Evolutionary conservation across 352 stramenopile species (phyloP).

Genomic region (Globisporangium uncinulatum): DNA sequence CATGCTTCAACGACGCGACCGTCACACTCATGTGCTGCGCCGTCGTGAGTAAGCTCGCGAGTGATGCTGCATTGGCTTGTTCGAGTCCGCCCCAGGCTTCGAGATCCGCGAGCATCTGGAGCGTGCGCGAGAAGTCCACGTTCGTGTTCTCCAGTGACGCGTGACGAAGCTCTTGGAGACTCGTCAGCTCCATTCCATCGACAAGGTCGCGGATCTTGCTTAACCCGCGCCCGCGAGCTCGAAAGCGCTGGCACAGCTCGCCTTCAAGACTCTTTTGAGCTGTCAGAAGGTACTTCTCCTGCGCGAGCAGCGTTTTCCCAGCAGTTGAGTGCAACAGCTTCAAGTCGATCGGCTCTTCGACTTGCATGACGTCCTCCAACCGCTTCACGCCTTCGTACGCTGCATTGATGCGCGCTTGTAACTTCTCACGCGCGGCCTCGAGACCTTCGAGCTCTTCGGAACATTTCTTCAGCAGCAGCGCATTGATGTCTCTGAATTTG

Average conservation of each 20-base stretch:
- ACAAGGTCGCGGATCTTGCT: conserved; percentile 35
- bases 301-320: conserved; percentile 43
- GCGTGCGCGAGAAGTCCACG: conserved; percentile 12
- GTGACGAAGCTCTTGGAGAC: conserved; percentile 37
- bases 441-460: conserved; percentile 55
- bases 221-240: conserved; percentile 24
- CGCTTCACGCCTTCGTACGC: conserved; percentile 31
- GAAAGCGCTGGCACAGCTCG: conserved; percentile 39
- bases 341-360: conserved; percentile 34
- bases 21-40: conserved; percentile 18
- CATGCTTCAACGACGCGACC: conserved; percentile 19
- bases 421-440: conserved; percentile 35
- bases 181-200: conserved; percentile 28
- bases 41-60: conserved; percentile 9
- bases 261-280: conserved; percentile 25
- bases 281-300: conserved; percentile 40
- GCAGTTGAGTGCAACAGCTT: conserved; percentile 21
- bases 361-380: conserved; percentile 39
- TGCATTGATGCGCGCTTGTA: conserved; percentile 38
- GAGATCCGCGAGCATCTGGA: conserved; percentile 11
- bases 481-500: conserved; percentile 65
- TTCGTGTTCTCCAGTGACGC: conserved; percentile 20
- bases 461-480: conserved; percentile 45
- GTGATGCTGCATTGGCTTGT: conserved; percentile 6
- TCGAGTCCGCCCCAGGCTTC: conserved; percentile 22